Conservation (phyloP, 164 flowering plant genomes). For the Houttuynia cordata region DNA sequence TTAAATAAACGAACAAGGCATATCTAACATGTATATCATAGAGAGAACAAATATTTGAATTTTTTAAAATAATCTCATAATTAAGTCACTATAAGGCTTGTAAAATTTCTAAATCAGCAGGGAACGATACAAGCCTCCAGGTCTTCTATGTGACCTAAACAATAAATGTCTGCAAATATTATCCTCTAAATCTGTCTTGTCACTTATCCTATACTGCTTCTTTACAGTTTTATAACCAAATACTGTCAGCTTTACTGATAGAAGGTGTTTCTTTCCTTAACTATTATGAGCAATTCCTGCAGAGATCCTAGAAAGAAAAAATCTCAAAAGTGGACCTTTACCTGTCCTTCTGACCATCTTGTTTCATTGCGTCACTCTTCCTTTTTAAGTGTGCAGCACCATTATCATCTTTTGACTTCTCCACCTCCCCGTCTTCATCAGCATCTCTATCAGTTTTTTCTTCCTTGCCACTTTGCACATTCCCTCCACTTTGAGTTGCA, state of each 20-base stretch:
- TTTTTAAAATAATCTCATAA: too few relatives aligned
- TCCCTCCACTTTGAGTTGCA: constrained; percentile 11
- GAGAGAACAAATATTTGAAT: neutral
- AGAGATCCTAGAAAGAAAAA: neutral
- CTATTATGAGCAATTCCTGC: neutral
- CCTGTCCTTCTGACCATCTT: neutral
- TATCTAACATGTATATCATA: neutral
- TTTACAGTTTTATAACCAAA: too few relatives aligned
- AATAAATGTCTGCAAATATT: too few relatives aligned
- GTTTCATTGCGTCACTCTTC: constrained; percentile 1
- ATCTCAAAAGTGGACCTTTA: neutral
- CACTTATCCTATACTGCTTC: too few relatives aligned
- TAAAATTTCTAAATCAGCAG: too few relatives aligned
- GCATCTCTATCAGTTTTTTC: constrained; percentile 18
- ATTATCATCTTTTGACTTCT: neutral
- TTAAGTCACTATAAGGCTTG: too few relatives aligned
- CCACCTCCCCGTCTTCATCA: neutral
- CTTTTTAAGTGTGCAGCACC: neutral
- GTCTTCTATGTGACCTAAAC: too few relatives aligned
- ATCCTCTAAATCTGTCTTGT: too few relatives aligned
- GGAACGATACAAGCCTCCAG: too few relatives aligned
- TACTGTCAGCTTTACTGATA: too few relatives aligned
- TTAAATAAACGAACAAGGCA: neutral
- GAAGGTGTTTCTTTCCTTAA: neutral
- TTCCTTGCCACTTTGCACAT: too few relatives aligned